Conservation (phyloP, 2,329 filamentous ascomycete genomes). For the Aspergillus cejpii region DNA sequence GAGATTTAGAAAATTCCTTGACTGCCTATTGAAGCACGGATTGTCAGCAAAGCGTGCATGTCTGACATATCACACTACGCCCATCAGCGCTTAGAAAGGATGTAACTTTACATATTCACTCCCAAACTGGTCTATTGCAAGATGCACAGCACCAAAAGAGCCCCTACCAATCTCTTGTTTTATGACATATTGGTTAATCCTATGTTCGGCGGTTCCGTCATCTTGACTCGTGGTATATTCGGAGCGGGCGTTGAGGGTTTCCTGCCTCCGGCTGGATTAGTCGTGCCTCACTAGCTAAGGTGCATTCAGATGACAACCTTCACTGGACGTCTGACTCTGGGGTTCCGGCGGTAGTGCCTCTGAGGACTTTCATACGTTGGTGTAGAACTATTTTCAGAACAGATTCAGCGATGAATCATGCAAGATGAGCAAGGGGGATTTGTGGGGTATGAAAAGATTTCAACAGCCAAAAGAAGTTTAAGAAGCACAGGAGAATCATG, state of each 20-base stretch:
- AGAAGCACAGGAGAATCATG: background rate
- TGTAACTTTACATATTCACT: slow-evolving; percentile 71
- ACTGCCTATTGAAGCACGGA: slow-evolving; percentile 58
- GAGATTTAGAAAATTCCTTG: slow-evolving; percentile 94
- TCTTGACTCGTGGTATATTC: slow-evolving; percentile 79
- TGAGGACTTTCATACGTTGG: slow-evolving; percentile 57
- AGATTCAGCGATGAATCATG: slow-evolving; percentile 8
- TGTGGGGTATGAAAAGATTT: no score
- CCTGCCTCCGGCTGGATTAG: slow-evolving; percentile 45
- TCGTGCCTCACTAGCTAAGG: background rate
- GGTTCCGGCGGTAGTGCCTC: slow-evolving; percentile 57
- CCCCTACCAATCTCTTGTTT: slow-evolving; percentile 93
- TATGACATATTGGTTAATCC: slow-evolving; percentile 92
- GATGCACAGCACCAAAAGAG: slow-evolving; percentile 88
- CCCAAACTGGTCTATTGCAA: slow-evolving; percentile 83
- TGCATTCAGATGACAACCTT: slow-evolving; percentile 44
- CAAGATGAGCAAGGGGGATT: background rate
- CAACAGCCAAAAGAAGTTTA: background rate
- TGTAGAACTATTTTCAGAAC: slow-evolving; percentile 42
- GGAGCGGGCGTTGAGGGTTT: slow-evolving; percentile 84
- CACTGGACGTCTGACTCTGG: slow-evolving; percentile 55
- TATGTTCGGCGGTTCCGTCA: slow-evolving; percentile 72
- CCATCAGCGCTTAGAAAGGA: background rate
- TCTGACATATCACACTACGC: background rate
- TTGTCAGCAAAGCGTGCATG: slow-evolving; percentile 15